These are phyloP conservation scores for Curvularia verruculosa DNA, from an alignment of 2,329 filamentous ascomycete genomes.

Conservation along the genomic window DNA sequence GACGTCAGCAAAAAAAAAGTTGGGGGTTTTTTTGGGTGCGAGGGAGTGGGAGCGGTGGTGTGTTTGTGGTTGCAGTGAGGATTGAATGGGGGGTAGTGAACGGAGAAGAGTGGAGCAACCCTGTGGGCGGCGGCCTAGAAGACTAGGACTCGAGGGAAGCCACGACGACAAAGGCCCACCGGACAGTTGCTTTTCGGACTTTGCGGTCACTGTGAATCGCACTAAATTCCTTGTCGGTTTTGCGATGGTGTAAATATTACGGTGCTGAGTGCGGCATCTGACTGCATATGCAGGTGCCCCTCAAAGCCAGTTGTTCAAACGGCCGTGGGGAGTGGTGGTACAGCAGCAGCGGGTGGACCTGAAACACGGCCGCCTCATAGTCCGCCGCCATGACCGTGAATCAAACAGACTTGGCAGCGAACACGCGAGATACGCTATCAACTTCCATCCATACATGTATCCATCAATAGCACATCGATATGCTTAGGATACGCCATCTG, in stretches of 20 bases:
- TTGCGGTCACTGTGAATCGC: not conserved
- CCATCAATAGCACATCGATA: too few species aligned
- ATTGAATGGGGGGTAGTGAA: slow-evolving; percentile 22
- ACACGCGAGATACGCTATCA: not conserved
- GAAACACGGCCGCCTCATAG: slow-evolving; percentile 25
- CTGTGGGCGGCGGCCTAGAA: slow-evolving; percentile 8
- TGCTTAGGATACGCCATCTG: not conserved
- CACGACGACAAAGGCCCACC: slow-evolving; percentile 13
- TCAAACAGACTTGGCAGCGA: slow-evolving; percentile 5
- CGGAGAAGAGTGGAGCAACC: slow-evolving; percentile 16
- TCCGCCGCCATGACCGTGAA: slow-evolving; percentile 9
- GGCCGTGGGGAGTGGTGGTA: slow-evolving; percentile 8
- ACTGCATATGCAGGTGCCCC: slow-evolving; percentile 8
- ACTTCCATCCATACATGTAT: too few species aligned
- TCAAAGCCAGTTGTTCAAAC: slow-evolving; percentile 17
- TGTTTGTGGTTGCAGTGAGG: slow-evolving; percentile 7
- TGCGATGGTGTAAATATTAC: not conserved
- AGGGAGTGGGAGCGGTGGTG: slow-evolving; percentile 13
- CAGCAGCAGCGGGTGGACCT: slow-evolving; percentile 20
- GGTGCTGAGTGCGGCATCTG: slow-evolving; percentile 8
- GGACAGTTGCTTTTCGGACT: slow-evolving; percentile 4
- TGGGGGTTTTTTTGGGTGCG: slow-evolving; percentile 1
- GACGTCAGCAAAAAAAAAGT: slow-evolving; percentile 2
- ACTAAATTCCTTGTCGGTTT: not conserved
- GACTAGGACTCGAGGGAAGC: slow-evolving; percentile 14